These are phyloP conservation scores for Pichia sp. DNA, from an alignment of 1,139 yeast genomes.

Conservation along the genomic window DNA sequence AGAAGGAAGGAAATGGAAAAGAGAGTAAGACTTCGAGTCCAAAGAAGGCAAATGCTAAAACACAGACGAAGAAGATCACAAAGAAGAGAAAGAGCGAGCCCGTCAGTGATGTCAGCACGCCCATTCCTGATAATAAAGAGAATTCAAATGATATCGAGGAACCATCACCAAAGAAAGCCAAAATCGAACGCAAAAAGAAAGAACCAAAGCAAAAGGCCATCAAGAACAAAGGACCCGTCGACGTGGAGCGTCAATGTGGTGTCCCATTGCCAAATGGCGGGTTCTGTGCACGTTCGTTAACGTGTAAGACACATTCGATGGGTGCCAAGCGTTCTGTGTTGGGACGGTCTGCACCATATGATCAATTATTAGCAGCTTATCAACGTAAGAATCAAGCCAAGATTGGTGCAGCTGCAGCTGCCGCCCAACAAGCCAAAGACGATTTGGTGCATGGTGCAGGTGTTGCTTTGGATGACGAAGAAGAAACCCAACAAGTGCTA, in stretches of 20 bases:
- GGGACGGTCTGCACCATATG: slow-evolving; percentile 93
- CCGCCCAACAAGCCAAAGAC: slow-evolving; percentile 51
- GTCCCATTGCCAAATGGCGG: slow-evolving; percentile 92
- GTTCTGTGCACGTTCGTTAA: slow-evolving; percentile 88
- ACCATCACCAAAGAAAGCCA: slow-evolving; percentile 28
- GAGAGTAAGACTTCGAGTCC: slow-evolving; percentile 1
- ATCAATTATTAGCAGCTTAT: slow-evolving; percentile 80
- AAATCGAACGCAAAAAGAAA: slow-evolving; percentile 42
- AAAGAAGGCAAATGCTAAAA: slow-evolving; percentile 17
- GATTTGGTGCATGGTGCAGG: slow-evolving; percentile 41
- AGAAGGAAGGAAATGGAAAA: background rate
- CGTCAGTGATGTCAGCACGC: background rate
- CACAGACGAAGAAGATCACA: slow-evolving; percentile 22
- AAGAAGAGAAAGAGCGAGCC: slow-evolving; percentile 13
- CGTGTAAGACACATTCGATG: slow-evolving; percentile 98
- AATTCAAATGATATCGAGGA: background rate
- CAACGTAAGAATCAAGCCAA: slow-evolving; percentile 93
- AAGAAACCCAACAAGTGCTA: slow-evolving; percentile 89
- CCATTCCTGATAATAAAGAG: background rate
- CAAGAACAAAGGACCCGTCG: slow-evolving; percentile 79
- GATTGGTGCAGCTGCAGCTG: slow-evolving; percentile 77
- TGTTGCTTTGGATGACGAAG: slow-evolving; percentile 64
- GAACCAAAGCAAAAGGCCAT: slow-evolving; percentile 26
- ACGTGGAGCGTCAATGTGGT: slow-evolving; percentile 96
- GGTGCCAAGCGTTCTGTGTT: slow-evolving; percentile 95